Evolutionary conservation across 352 stramenopile genomes (phyloP), one percentile per base, ranked within the genome.

Genomic region (Aphanomyces astaci): DNA sequence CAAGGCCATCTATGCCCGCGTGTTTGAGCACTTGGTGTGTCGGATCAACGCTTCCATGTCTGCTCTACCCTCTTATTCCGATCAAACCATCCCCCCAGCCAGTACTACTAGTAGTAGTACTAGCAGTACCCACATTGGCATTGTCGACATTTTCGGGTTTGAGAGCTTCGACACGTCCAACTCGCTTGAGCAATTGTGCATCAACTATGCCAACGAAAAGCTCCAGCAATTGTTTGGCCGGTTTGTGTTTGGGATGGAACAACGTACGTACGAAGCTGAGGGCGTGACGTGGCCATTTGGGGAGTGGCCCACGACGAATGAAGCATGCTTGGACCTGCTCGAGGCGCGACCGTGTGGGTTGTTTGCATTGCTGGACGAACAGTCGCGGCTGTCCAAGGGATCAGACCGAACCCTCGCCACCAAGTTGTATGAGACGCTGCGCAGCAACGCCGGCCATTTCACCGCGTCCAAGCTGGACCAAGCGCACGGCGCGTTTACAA

Each of bases 21-120:
- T 98, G 11, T 99, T 99, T 71, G 79, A 98, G 64, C 98, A 95
- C 95, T 77, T 99, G 17, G 95, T 99, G 39, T 77, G 86, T 36
- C 82, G 74, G 28, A 90, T 94, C 71, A 94, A 94, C 60, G 73
- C 66, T 10, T 70, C 71, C 19, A 81, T 84, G 51, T 9, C 13
- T 66, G n/a, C n/a, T n/a, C n/a, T n/a, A n/a, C n/a, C n/a, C n/a
- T n/a, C n/a, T n/a, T n/a, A n/a, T n/a, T n/a, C n/a, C n/a, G n/a
- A n/a, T n/a, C n/a, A n/a, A n/a, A n/a, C n/a, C n/a, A n/a, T n/a
- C n/a, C n/a, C n/a, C n/a, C n/a, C n/a, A n/a, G n/a, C n/a, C n/a
- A n/a, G n/a, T n/a, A n/a, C n/a, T n/a, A n/a, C n/a, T n/a, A n/a
- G n/a, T n/a, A n/a, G n/a, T n/a, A n/a, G n/a, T n/a, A n/a, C n/a